Conservation (phyloP, 805 yeast genomes). For the Zygosaccharomyces gambellarensis region DNA sequence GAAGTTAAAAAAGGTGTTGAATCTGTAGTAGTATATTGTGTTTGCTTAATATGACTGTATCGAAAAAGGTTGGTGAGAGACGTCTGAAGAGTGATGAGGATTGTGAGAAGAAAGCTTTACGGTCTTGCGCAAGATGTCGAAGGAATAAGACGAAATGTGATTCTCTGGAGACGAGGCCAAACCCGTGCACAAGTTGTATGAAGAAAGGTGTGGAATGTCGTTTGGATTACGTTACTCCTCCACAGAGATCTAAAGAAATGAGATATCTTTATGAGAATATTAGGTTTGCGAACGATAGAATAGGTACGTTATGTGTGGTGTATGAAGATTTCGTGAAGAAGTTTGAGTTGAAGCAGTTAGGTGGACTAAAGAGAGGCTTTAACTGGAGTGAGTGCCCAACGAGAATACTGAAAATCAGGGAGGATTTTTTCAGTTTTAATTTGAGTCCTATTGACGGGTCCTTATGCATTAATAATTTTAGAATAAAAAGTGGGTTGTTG, state of each 20-base stretch:
- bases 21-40: too few species aligned
- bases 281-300: slow-evolving; percentile 13
- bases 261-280: slow-evolving; percentile 34
- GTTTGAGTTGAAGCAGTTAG: background rate
- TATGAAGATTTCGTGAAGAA: slow-evolving; percentile 11
- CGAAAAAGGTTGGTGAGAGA: background rate
- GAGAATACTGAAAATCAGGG: slow-evolving; percentile 11
- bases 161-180: slow-evolving; percentile 46
- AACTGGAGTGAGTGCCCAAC: slow-evolving; percentile 6
- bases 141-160: slow-evolving; percentile 66
- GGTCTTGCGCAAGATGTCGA: slow-evolving; percentile 61
- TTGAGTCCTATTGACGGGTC: slow-evolving; percentile 8
- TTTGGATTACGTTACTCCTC: slow-evolving; percentile 51
- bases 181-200: slow-evolving; percentile 53
- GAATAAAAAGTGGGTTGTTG: slow-evolving; percentile 7
- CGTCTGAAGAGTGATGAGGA: background rate
- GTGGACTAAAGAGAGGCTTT: background rate
- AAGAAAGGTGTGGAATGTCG: slow-evolving; percentile 49
- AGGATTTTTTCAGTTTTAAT: slow-evolving; percentile 11
- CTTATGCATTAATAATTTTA: slow-evolving; percentile 18
- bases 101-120: slow-evolving; percentile 35
- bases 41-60: background rate
- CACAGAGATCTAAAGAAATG: slow-evolving; percentile 43
- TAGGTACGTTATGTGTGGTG: slow-evolving; percentile 4
- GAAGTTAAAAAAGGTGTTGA: too few species aligned